Conservation (phyloP, 2,329 filamentous ascomycete species). For the Neurospora crassa region DNA sequence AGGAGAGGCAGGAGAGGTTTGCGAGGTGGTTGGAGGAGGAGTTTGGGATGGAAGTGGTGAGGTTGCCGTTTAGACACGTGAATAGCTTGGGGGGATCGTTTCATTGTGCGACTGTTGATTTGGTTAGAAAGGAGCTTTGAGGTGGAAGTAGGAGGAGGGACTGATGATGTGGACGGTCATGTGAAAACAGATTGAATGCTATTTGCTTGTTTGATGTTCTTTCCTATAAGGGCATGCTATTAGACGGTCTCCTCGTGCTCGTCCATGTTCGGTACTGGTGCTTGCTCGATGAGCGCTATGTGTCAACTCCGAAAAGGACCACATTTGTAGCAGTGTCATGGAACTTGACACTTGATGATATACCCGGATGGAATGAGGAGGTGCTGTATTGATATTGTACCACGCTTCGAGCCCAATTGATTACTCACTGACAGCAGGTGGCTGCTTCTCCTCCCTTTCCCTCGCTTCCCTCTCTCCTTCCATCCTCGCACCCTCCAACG, state of each 20-base stretch:
- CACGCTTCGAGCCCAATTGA: not conserved
- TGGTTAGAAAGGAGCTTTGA: not conserved
- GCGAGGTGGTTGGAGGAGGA: conserved; percentile 10
- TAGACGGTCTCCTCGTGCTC: no score
- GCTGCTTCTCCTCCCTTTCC: not conserved
- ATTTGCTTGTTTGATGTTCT: not conserved
- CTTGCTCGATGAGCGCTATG: no score
- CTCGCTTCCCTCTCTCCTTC: not conserved
- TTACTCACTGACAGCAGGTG: not conserved
- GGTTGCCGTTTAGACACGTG: conserved; percentile 22
- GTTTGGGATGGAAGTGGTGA: conserved; percentile 12
- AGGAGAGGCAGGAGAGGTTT: conserved; percentile 16
- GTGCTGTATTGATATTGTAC: not conserved
- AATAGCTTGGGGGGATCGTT: conserved; percentile 25
- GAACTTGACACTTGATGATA: no score
- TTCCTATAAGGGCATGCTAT: no score
- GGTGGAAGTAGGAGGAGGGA: not conserved
- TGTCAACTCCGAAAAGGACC: no score
- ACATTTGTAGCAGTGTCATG: no score
- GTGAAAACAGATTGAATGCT: not conserved
- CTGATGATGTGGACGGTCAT: not conserved
- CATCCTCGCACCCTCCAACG: conserved; percentile 26
- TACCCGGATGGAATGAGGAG: not conserved
- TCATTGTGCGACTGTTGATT: conserved; percentile 20
- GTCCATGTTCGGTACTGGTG: no score